Evolutionary conservation across 2,329 filamentous ascomycete species (phyloP).

Genomic region (Thyridium curvatum): DNA sequence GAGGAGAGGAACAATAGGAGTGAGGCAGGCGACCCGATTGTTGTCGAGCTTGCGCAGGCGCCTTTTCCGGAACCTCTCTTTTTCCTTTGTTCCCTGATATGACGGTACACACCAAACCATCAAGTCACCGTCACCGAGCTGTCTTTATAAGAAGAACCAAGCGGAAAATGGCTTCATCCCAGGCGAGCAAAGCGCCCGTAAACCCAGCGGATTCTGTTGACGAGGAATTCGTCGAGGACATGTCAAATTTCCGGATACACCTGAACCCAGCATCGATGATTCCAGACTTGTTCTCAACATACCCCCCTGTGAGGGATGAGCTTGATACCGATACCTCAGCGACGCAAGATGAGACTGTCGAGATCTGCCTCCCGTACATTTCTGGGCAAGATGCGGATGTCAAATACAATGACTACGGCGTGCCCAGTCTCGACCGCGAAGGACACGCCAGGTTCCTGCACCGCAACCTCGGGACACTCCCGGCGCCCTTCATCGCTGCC

Average conservation of each 20-base stretch:
- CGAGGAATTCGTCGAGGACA: constrained; percentile 14
- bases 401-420: constrained; percentile 61
- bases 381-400: constrained; percentile 39
- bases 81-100: too few relatives aligned
- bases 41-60: too few relatives aligned
- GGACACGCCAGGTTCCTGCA: constrained; percentile 58
- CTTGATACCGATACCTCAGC: constrained; percentile 62
- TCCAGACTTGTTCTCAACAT: constrained; percentile 50
- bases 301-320: constrained; percentile 58
- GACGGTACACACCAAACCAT: too few relatives aligned
- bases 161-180: constrained; percentile 5
- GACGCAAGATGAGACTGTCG: constrained; percentile 62
- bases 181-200: neutral
- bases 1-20: too few relatives aligned
- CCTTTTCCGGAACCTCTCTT: too few relatives aligned
- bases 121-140: constrained; percentile 8
- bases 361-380: constrained; percentile 65
- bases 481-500: constrained; percentile 62
- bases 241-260: neutral
- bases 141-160: constrained; percentile 13
- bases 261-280: constrained; percentile 22
- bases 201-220: constrained; percentile 9
- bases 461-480: constrained; percentile 53
- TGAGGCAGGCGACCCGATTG: too few relatives aligned
- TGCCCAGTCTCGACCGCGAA: constrained; percentile 66